Evolutionary conservation across 2,329 filamentous ascomycete species (phyloP).

Genomic region (Biscogniauxia marginata): DNA sequence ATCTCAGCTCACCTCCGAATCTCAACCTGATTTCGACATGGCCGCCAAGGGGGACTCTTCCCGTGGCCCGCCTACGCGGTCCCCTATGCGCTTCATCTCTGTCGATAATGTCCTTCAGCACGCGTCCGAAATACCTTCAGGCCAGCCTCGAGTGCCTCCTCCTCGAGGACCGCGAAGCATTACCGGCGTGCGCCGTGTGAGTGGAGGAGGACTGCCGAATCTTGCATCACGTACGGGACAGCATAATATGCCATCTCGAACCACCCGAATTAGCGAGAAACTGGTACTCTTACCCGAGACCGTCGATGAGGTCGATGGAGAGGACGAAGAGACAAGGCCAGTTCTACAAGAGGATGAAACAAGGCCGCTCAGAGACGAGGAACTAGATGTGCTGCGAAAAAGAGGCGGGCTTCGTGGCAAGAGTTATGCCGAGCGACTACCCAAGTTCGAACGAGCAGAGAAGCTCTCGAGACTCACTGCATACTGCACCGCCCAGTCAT

Average conservation of each 20-base stretch:
- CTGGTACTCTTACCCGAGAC: slow-evolving; percentile 92
- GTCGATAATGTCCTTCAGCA: slow-evolving; percentile 96
- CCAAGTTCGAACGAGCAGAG: slow-evolving; percentile 82
- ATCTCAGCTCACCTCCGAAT: neutral
- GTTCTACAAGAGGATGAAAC: slow-evolving; percentile 47
- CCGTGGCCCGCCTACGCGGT: slow-evolving; percentile 18
- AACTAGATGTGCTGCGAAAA: slow-evolving; percentile 62
- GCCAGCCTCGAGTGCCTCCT: slow-evolving; percentile 76
- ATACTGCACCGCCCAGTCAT: slow-evolving; percentile 93
- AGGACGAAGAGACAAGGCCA: slow-evolving; percentile 51
- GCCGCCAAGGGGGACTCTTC: slow-evolving; percentile 9
- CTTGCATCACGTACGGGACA: slow-evolving; percentile 47
- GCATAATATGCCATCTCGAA: slow-evolving; percentile 73
- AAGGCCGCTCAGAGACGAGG: slow-evolving; percentile 66
- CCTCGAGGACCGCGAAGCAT: slow-evolving; percentile 47
- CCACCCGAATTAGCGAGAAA: slow-evolving; percentile 94
- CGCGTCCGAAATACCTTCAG: slow-evolving; percentile 91
- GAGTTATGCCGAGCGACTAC: slow-evolving; percentile 89
- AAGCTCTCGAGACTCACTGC: slow-evolving; percentile 89
- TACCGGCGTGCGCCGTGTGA: slow-evolving; percentile 44
- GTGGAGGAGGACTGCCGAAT: slow-evolving; percentile 44
- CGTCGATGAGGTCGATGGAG: slow-evolving; percentile 58
- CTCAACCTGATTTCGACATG: slow-evolving; percentile 5
- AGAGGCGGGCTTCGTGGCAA: slow-evolving; percentile 68
- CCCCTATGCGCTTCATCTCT: slow-evolving; percentile 71